Base-by-base conservation (phyloP, 176 grass and related monocot species). In the Oryza australiensis region DNA sequence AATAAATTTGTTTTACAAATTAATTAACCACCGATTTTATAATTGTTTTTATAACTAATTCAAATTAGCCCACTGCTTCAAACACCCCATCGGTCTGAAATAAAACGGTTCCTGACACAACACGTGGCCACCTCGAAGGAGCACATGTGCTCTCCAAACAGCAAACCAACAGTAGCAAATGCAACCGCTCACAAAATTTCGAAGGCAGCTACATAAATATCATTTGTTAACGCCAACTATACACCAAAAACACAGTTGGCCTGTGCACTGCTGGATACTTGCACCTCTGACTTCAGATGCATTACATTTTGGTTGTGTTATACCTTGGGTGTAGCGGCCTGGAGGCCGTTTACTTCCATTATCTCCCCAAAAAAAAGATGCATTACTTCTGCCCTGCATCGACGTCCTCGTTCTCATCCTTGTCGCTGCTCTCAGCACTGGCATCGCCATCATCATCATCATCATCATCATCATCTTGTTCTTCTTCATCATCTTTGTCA, bases 301-400 rank as follows among this genome's bases (percentile, higher is more conserved):
- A 45, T 82, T 70, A 45, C 84, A 80, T 67, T 60, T 55, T 55
- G 51, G 51, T 22, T 55, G 18, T n/a, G 51, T 55, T 18, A 55
- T 15, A 55, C 51, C 4, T 55, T 55, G 5, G 51, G 20, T 55
- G 20, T 55, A 55, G 51, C 22, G 20, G 18, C 5, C 18, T n/a
- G 1, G 5, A 55, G 51, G 51, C 9, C 18, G 48, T 53, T 46
- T 53, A 20, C 15, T 20, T 53, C 16, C 16, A 18, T 6, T 5
- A 3, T 53, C 4, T 7, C 8, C 8, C 1, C 5, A 53, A 53
- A 48, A 42, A 46, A 53, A 53, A 4, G 81, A 65, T 0, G 60
- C 80, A 64, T 82, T 66, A 45, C 82, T 76, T 72, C 13, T 85
- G 75, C 51, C 84, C 92, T 37, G 60, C 53, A 24, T 78, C 13